Evolutionary conservation across 352 stramenopile species (phyloP).

Genomic region (Phytopythium ostracodes): DNA sequence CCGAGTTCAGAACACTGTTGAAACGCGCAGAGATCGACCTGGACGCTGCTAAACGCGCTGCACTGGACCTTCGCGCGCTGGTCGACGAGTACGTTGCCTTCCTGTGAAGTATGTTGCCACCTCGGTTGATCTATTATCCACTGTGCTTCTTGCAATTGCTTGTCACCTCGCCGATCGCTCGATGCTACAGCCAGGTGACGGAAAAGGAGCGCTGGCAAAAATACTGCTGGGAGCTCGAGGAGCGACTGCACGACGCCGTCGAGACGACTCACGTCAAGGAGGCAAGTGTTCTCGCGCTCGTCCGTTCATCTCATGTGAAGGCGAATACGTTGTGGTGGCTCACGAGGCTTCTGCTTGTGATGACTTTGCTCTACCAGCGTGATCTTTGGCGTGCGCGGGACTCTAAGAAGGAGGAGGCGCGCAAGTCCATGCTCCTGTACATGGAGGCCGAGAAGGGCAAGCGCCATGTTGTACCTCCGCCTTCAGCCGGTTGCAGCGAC

Average conservation of each 20-base stretch:
- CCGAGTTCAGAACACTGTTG: not conserved
- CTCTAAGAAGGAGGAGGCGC: slow-evolving; percentile 63
- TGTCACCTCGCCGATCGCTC: not conserved
- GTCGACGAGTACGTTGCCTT: slow-evolving; percentile 51
- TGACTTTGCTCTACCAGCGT: no score
- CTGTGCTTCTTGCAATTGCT: no score
- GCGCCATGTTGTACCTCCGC: no score
- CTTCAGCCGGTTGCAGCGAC: not conserved
- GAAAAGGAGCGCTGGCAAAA: slow-evolving; percentile 78
- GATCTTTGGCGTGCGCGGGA: slow-evolving; percentile 61
- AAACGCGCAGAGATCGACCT: slow-evolving; percentile 24
- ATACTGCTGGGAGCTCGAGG: slow-evolving; percentile 75
- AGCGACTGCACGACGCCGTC: slow-evolving; percentile 51
- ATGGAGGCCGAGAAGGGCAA: slow-evolving; percentile 64
- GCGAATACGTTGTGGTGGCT: no score
- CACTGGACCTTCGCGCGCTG: slow-evolving; percentile 46
- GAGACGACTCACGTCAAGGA: slow-evolving; percentile 54
- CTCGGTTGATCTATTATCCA: not conserved
- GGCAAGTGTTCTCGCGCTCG: slow-evolving; percentile 12
- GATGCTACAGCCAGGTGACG: slow-evolving; percentile 40
- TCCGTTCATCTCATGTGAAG: not conserved
- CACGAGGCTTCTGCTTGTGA: no score
- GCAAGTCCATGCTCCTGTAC: slow-evolving; percentile 74
- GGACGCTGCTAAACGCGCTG: slow-evolving; percentile 22
- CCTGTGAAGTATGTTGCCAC: not conserved